A percentile compares a stretch with the other conserved stretches of the same genome.
These are phyloP conservation scores for Alnus rubra DNA, from an alignment of 306 rosid genomes.

Conservation along the genomic window DNA sequence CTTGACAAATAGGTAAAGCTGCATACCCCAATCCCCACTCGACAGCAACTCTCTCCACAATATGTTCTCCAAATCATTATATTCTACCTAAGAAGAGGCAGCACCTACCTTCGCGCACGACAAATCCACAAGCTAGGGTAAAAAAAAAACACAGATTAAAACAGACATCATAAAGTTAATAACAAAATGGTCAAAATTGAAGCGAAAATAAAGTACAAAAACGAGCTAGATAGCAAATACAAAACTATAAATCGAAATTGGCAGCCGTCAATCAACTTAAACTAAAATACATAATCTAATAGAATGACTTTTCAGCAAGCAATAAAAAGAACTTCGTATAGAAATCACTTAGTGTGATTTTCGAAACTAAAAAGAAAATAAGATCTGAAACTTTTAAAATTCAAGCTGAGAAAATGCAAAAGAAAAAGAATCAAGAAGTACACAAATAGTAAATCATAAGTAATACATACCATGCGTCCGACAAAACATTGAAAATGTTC, in stretches of 20 bases:
- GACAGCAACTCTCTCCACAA: constrained; percentile 43
- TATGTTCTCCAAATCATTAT: constrained; percentile 73
- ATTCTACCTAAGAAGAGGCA: constrained; percentile 36
- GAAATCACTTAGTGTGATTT: not conserved
- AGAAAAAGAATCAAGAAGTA: not conserved
- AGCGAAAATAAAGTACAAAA: not conserved
- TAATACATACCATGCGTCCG: not conserved
- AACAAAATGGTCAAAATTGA: not conserved
- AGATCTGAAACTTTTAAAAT: not conserved
- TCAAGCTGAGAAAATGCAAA: not conserved
- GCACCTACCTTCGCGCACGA: constrained; percentile 33
- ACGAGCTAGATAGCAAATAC: not conserved
- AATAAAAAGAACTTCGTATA: not conserved
- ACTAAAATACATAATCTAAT: not conserved
- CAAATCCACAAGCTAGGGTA: constrained; percentile 23
- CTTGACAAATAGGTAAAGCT: constrained; percentile 38
- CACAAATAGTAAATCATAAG: not conserved
- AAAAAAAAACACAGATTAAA: constrained; percentile 10
- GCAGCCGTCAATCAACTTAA: not conserved
- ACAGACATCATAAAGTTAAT: constrained; percentile 13
- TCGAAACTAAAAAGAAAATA: not conserved
- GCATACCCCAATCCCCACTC: constrained; percentile 50
- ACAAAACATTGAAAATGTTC: not conserved
- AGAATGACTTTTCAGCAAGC: not conserved
- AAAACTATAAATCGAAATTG: not conserved